Evolutionary conservation across 495 filamentous ascomycete genomes (phyloP).

Genomic region (Pyrenopolyporus hunteri): DNA sequence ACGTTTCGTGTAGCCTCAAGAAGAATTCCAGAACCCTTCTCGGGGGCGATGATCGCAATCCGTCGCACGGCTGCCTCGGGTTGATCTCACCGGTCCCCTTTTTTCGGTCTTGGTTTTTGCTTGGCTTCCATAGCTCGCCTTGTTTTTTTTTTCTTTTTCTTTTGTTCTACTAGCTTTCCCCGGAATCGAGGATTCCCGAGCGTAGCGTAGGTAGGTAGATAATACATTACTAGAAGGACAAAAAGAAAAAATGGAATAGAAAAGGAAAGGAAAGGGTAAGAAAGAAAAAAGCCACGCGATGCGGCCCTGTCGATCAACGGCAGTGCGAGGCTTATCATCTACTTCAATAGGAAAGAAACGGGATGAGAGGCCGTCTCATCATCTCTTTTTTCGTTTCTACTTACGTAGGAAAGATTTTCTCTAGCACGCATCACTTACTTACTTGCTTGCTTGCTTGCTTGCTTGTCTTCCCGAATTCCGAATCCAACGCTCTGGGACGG

Average conservation of each 20-base stretch:
- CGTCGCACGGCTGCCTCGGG: too few relatives aligned
- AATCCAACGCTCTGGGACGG: slow-evolving; percentile 31
- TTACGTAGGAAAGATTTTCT: too few relatives aligned
- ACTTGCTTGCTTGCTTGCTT: too few relatives aligned
- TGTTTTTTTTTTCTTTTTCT: neutral
- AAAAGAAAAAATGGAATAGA: neutral
- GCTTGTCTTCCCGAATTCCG: slow-evolving; percentile 20
- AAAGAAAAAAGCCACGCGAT: slow-evolving; percentile 21
- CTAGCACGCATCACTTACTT: neutral
- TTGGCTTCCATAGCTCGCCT: too few relatives aligned
- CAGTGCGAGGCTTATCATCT: slow-evolving; percentile 30
- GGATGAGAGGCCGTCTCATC: slow-evolving; percentile 1
- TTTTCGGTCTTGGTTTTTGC: neutral
- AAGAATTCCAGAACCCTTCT: neutral
- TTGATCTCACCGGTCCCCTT: neutral
- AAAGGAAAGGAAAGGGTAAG: neutral
- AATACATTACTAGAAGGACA: neutral
- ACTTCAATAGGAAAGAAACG: slow-evolving; percentile 32
- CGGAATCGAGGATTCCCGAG: too few relatives aligned
- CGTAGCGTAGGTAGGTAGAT: too few relatives aligned
- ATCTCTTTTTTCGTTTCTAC: slow-evolving; percentile 10
- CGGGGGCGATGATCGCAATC: neutral
- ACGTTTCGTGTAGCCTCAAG: too few relatives aligned
- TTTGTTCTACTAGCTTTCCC: neutral
- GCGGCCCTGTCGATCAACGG: slow-evolving; percentile 33